phyloP scores from a whole-genome alignment of 1,284 basidiomycete species.

The Trichosporon faecale region DNA sequence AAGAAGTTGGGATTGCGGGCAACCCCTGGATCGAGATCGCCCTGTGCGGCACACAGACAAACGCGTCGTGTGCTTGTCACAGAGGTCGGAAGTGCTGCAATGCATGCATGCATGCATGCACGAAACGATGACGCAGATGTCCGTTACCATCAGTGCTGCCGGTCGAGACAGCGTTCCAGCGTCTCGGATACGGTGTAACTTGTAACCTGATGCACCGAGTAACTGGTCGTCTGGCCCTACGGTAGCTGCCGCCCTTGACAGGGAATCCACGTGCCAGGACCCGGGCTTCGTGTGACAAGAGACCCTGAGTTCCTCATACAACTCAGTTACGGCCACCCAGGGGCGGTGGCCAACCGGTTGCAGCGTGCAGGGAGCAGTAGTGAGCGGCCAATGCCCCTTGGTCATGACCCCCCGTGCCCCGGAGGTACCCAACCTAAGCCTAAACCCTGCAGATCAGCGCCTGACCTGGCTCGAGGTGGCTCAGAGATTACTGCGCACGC shows the following conservation, averaged over 20 bases:
- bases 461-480: too few species aligned
- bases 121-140: conserved; percentile 1
- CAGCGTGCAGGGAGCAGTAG: not conserved
- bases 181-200: not conserved
- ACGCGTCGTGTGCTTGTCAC: not conserved
- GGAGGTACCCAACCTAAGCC: not conserved
- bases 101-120: not conserved
- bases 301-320: not conserved
- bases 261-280: not conserved
- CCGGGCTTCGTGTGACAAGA: not conserved
- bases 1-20: not conserved
- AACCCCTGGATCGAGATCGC: not conserved
- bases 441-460: not conserved
- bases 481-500: too few species aligned
- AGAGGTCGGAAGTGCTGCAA: not conserved
- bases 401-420: not conserved
- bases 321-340: not conserved
- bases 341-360: not conserved
- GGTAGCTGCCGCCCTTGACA: not conserved
- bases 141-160: not conserved
- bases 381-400: not conserved
- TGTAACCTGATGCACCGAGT: not conserved
- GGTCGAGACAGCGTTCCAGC: not conserved
- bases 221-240: not conserved
- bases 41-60: conserved; percentile 3